A percentile compares a stretch with the other conserved stretches of the same genome.
Conservation (phyloP, 768 basidiomycete genomes). For the Lyophyllum decastes region DNA sequence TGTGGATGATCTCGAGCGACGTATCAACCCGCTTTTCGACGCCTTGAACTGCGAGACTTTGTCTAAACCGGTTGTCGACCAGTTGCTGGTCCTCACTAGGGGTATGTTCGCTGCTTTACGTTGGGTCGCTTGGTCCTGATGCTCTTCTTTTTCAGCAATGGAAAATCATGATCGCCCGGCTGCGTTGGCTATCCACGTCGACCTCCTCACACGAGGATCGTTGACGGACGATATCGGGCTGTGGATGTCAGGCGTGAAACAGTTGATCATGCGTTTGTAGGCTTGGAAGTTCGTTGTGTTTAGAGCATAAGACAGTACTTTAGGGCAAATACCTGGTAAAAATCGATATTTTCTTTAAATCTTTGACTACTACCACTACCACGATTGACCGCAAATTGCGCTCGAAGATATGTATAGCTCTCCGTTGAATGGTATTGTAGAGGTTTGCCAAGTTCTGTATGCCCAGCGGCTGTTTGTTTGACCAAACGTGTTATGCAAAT, state of each 20-base stretch:
- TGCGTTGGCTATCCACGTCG: slow-evolving; percentile 83
- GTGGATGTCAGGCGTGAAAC: slow-evolving; percentile 91
- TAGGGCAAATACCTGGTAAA: neutral
- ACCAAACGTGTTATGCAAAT: too few species aligned
- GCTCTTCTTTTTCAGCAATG: slow-evolving; percentile 59
- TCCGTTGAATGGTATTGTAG: too few species aligned
- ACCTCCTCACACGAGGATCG: slow-evolving; percentile 77
- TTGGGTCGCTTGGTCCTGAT: slow-evolving; percentile 1
- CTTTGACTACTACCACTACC: neutral
- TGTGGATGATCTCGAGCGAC: slow-evolving; percentile 83
- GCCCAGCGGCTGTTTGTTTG: too few species aligned
- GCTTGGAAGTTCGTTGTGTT: neutral
- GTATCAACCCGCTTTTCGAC: slow-evolving; percentile 86
- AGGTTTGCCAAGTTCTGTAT: too few species aligned
- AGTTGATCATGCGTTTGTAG: slow-evolving; percentile 74
- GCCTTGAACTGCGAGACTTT: slow-evolving; percentile 89
- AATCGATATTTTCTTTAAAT: neutral
- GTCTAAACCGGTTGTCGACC: slow-evolving; percentile 67
- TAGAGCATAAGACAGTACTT: neutral
- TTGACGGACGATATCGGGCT: slow-evolving; percentile 81
- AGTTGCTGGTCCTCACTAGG: slow-evolving; percentile 67
- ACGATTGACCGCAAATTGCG: too few species aligned
- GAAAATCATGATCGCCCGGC: slow-evolving; percentile 72
- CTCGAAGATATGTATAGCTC: too few species aligned
- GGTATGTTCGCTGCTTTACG: slow-evolving; percentile 46